Base-by-base conservation (phyloP, 257 asterid genomes). In the Fraxinus pennsylvanica region DNA sequence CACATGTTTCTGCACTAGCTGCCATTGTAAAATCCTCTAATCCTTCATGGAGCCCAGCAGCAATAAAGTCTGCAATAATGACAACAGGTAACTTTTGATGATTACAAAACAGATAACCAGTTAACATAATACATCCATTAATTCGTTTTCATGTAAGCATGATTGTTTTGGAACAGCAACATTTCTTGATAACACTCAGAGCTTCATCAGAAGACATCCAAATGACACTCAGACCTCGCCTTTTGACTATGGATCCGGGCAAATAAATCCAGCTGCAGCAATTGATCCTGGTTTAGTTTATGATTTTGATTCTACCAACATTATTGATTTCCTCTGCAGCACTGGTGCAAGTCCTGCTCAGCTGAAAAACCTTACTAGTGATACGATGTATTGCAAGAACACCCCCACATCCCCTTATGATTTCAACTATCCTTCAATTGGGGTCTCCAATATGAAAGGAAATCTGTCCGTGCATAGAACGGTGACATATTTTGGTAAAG, bases 41-140 rank as follows among this genome's bases (percentile, higher is more conserved):
- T 74, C 92, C 89, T 73, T 78, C 87, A 12, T 89, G 93, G 92
- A 84, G 90, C 71, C 92, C 96, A 1, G 89, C 96, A 41, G 96
- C 91, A 27, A 86, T 90, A 38, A 87, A 87, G 73, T 90, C 90
- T 22, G 91, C 91, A 6, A 81, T 90, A 63, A 90, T 89, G 91
- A 90, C 93, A 80, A 90, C 91, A 83, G 91, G 92, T 88, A 83
- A 43, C 27, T 52, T 47, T 79, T 45, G 35, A 69, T 39, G 21
- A 7, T 17, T 61, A 66, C 57, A 73, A 45, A 8, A 22, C 47
- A 10, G 9, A 59, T 57, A 57, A 59, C 17, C 3, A 47, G 45
- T 59, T n/a, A 45, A 52, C 54, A n/a, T 9, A 67, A 27, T 9
- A 5, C 17, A 14, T 63, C 30, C 35, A 67, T 71, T 71, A 10